These are phyloP conservation scores for Pseudoturritis turrita DNA, from an alignment of 345 rosid genomes.

Conservation along the genomic window DNA sequence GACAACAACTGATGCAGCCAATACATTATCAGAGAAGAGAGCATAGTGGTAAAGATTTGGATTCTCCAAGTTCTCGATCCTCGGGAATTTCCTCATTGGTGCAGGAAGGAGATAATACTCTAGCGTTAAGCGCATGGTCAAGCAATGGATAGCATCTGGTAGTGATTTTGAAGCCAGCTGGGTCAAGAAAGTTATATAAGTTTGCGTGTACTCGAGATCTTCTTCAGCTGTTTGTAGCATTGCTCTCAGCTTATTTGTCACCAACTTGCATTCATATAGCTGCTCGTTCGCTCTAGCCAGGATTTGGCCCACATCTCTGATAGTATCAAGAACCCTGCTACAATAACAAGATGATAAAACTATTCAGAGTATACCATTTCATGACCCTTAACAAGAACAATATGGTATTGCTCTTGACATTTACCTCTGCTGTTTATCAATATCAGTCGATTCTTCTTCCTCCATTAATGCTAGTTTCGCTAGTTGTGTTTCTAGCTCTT, in stretches of 20 bases:
- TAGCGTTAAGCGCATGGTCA: slow-evolving; percentile 88
- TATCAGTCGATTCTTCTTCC: slow-evolving; percentile 54
- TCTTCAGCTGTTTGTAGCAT: slow-evolving; percentile 89
- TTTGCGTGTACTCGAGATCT: slow-evolving; percentile 70
- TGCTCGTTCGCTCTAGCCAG: slow-evolving; percentile 63
- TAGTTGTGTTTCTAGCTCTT: slow-evolving; percentile 61
- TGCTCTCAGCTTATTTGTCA: slow-evolving; percentile 87
- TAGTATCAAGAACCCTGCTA: slow-evolving; percentile 57
- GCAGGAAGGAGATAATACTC: slow-evolving; percentile 74
- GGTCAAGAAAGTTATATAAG: slow-evolving; percentile 74
- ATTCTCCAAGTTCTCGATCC: slow-evolving; percentile 74
- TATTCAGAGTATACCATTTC: neutral
- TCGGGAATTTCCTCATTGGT: slow-evolving; percentile 74
- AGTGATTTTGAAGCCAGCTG: slow-evolving; percentile 85
- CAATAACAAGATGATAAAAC: neutral
- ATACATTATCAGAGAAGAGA: slow-evolving; percentile 32
- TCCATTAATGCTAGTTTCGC: slow-evolving; percentile 52
- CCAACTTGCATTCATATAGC: slow-evolving; percentile 77
- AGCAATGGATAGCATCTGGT: slow-evolving; percentile 86
- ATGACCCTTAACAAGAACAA: neutral
- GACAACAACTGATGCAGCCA: slow-evolving; percentile 34
- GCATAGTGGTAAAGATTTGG: slow-evolving; percentile 41
- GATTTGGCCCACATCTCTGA: slow-evolving; percentile 76
- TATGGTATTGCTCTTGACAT: neutral
- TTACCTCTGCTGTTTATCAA: slow-evolving; percentile 70